A percentile compares a stretch with the other conserved stretches of the same genome.
Evolutionary conservation across 495 filamentous ascomycete species (phyloP).

Genomic region (Tuber magnatum): DNA sequence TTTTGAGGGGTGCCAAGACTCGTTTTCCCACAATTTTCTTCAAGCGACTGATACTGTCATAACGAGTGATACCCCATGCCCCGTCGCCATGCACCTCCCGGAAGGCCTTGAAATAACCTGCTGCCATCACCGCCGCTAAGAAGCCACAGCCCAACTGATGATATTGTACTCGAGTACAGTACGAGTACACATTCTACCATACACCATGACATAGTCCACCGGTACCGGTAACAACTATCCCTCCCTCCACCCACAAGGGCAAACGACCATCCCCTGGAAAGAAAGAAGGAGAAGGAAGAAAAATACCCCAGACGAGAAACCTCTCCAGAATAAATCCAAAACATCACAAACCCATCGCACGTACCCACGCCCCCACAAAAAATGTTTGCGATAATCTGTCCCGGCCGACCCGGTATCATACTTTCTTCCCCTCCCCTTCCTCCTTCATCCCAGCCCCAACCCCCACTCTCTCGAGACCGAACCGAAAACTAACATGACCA

Average conservation of each 20-base stretch:
- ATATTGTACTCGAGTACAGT: neutral
- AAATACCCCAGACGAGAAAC: too few relatives aligned
- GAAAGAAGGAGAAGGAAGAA: too few relatives aligned
- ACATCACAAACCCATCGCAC: neutral
- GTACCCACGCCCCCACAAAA: neutral
- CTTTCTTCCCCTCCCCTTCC: conserved; percentile 43
- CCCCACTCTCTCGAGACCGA: too few relatives aligned
- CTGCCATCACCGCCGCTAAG: neutral
- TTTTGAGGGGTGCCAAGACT: too few relatives aligned
- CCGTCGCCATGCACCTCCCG: neutral
- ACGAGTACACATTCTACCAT: too few relatives aligned
- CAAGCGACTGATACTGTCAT: too few relatives aligned
- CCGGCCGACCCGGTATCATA: conserved; percentile 37
- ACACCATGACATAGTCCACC: too few relatives aligned
- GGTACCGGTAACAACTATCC: too few relatives aligned
- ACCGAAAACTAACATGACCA: conserved; percentile 25
- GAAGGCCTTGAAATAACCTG: neutral
- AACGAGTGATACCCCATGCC: neutral
- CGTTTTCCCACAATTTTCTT: too few relatives aligned
- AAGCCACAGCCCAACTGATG: neutral
- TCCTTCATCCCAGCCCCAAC: too few relatives aligned
- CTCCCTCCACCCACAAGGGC: too few relatives aligned
- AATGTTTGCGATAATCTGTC: conserved; percentile 43
- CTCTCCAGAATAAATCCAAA: neutral
- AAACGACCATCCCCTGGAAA: too few relatives aligned